These are phyloP conservation scores for Globisporangium barbulae DNA, from an alignment of 352 stramenopile species.

Conservation along the genomic window DNA sequence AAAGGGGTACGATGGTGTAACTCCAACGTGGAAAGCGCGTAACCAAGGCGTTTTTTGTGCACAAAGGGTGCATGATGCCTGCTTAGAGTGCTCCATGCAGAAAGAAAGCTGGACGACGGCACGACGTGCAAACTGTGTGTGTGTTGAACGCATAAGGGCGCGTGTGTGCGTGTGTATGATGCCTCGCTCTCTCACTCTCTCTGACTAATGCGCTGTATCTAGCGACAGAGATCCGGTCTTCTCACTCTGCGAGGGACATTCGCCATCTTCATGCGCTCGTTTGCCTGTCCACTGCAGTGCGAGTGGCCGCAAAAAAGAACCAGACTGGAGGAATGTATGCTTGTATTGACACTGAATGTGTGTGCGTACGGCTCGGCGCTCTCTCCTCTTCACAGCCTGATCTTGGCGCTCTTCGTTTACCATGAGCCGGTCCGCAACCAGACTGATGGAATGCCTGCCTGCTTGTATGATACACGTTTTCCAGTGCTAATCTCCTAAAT, in stretches of 20 bases:
- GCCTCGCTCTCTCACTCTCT: not conserved
- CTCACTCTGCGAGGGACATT: not conserved
- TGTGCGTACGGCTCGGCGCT: too few relatives aligned
- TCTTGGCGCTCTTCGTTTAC: not conserved
- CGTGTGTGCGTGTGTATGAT: not conserved
- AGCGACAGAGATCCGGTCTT: not conserved
- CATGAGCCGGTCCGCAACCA: too few relatives aligned
- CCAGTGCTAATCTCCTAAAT: not conserved
- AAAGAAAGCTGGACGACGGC: not conserved
- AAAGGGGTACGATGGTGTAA: not conserved
- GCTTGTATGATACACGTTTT: not conserved
- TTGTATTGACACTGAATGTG: not conserved
- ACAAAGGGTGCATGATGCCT: not conserved
- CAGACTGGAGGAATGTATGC: not conserved
- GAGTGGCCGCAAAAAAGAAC: not conserved
- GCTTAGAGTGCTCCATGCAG: constrained; percentile 3
- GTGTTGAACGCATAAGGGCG: not conserved
- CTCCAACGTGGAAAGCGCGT: constrained; percentile 1
- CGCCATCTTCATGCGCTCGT: not conserved
- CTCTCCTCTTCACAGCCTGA: too few relatives aligned
- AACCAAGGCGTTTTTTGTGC: constrained; percentile 6
- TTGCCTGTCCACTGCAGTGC: not conserved
- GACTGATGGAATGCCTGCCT: too few relatives aligned
- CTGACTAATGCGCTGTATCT: not conserved
- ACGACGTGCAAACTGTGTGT: not conserved